Evolutionary conservation across 352 stramenopile species (phyloP), one percentile per base, ranked within the genome.

Genomic region (Globisporangium uncinulatum): DNA sequence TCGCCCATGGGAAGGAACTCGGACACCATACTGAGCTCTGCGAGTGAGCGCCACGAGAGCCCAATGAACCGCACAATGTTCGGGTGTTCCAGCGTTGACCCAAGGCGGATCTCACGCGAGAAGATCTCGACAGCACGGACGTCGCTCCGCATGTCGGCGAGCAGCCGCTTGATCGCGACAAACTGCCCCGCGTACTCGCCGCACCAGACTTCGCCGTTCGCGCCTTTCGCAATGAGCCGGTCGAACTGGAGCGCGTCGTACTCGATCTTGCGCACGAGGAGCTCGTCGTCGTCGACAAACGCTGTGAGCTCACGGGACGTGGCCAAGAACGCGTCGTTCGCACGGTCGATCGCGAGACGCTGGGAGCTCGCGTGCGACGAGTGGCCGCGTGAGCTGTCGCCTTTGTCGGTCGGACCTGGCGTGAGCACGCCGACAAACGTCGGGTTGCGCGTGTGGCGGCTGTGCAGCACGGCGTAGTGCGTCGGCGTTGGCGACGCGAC

Each of bases 51-150:
- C 79, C 79, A 90, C n/a, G 77, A 71, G 3, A 87, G 37, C 3
- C 79, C 74, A 15, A 87, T 67, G 48, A 87, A 89, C 6, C 65
- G 69, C 21, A 87, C 79, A n/a, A 89, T 87, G 56, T 86, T 86
- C 2, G 75, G 76, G 34, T 89, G 79, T 2, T 75, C 73, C 0
- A 89, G 61, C 29, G 63, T 57, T 0, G 79, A 70, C 0, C 69
- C 71, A 0, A 89, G 65, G 0, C 74, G 67, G 10, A 87, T 74
- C 39, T 89, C 79, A 15, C 76, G 68, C 19, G 74, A 59, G 21
- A 90, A 90, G 8, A 73, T 39, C 56, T 71, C 71, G 37, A 87
- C 61, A 11, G 72, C 67, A 3, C 37, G 56, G 17, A 69, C 55
- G 46, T 83, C 66, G 41, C 71, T 62, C 5, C 67, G 66, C 31